Conservation (phyloP, 1,284 basidiomycete genomes). For the Mycena sp. region DNA sequence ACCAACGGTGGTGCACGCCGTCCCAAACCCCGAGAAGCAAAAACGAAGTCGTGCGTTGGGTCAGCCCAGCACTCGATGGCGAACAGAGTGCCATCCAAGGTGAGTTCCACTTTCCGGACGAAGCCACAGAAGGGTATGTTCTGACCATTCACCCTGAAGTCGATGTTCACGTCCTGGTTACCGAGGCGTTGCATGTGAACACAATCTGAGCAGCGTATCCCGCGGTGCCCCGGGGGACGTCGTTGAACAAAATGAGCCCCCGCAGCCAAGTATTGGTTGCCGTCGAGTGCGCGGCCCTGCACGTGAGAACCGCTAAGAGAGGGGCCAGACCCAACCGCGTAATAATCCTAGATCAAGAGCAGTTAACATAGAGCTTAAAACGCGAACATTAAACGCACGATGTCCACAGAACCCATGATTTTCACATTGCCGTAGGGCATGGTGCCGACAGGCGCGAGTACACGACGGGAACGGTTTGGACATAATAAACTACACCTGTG, state of each 20-base stretch:
- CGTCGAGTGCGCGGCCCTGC: no score
- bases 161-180: not conserved
- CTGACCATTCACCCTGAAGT: not conserved
- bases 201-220: slow-evolving; percentile 6
- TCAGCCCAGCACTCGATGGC: not conserved
- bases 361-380: not conserved
- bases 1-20: not conserved
- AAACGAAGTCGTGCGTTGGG: not conserved
- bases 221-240: slow-evolving; percentile 4
- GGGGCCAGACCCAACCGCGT: not conserved
- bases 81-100: slow-evolving; percentile 2
- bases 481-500: not conserved
- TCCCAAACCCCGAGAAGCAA: not conserved
- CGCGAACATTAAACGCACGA: not conserved
- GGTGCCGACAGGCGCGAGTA: no score
- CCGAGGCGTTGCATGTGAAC: not conserved
- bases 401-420: no score
- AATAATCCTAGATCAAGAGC: not conserved
- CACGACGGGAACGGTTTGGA: not conserved
- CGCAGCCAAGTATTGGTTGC: no score
- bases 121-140: not conserved
- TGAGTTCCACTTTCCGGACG: not conserved
- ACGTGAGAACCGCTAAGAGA: not conserved
- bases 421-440: no score
- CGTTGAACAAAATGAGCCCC: slow-evolving; percentile 5